Evolutionary conservation across 2,329 filamentous ascomycete species (phyloP), one percentile per base, ranked within the genome.

Genomic region (Nothomitra cinnamomea): DNA sequence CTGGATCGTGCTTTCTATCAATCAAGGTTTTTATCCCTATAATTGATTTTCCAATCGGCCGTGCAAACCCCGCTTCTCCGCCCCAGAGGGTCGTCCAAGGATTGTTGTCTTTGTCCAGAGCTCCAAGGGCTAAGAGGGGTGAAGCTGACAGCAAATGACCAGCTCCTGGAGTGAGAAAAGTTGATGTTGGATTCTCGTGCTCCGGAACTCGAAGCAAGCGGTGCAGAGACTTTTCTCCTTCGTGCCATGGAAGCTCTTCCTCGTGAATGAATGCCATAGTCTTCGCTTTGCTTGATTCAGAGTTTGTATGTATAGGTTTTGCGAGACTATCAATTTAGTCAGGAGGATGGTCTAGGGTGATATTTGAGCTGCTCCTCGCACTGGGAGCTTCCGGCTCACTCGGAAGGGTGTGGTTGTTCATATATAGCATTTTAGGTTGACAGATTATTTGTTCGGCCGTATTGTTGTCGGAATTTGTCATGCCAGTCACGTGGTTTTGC

Each of bases 61-160:
- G 71, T 0, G 79, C 78, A 59, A 90, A 85, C 0, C 83, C 84
- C 1, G 75, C 66, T 55, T 81, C 71, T 15, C 87, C 87, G n/a
- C 85, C 85, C 79, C 83, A 84, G 6, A 94, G 57, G 0, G 83
- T 83, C 15, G 82, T 83, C 87, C 87, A 94, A 1, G 84, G 85
- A 19, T 77, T 70, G 1, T 75, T 75, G 19, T 79, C 61, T 1
- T 68, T 65, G 61, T 92, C 86, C 1, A 89, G 67, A 0, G 84
- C 78, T 1, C 87, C 87, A 17, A 94, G 67, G 0, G 85, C 85
- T 13, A 92, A 70, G 6, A 92, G 70, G 0, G 85, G 80, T 0
- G 79, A 80, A 15, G 68, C 67, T 51, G 75, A 71, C 2, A 88
- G 72, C 57, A 85, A 75, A 57, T 72, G 69, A 1, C 72, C 77